Conservation (phyloP, 495 filamentous ascomycete genomes). For the Tuber magnatum region DNA sequence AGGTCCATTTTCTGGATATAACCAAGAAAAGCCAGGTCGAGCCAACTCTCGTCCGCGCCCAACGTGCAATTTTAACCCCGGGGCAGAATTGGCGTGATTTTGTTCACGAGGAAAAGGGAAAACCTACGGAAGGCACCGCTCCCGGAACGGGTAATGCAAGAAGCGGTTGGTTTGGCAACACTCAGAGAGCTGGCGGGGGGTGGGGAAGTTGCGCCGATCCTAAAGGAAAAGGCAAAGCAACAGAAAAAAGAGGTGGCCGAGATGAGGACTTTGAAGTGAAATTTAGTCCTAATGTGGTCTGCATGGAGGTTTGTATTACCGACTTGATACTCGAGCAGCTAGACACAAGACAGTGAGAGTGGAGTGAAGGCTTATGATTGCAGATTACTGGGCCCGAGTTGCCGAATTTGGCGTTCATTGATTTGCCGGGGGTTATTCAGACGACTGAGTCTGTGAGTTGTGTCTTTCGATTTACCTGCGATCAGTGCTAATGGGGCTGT, state of each 20-base stretch:
- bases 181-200: not conserved
- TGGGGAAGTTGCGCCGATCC: not conserved
- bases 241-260: not conserved
- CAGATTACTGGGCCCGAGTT: conserved; percentile 41
- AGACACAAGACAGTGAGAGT: not conserved
- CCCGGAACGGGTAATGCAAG: not conserved
- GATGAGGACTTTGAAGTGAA: conserved; percentile 41
- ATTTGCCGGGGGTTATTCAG: conserved; percentile 42
- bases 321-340: not conserved
- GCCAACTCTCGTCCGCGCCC: conserved; percentile 33
- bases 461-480: not conserved
- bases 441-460: conserved; percentile 39
- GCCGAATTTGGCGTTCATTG: conserved; percentile 42
- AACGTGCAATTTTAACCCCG: conserved; percentile 39
- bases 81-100: conserved; percentile 30
- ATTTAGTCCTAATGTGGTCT: conserved; percentile 43
- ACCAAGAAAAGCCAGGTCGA: conserved; percentile 37
- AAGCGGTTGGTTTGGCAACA: not conserved
- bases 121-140: not conserved
- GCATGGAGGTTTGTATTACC: conserved; percentile 35
- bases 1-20: conserved; percentile 36
- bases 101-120: conserved; percentile 10
- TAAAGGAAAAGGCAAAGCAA: not conserved
- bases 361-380: not conserved
- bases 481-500: conserved; percentile 1